Percentiles rank a stretch among this genome's conserved stretches.
phyloP scores from a whole-genome alignment of 2,329 filamentous ascomycete species.

The Magnaporthiopsis incrustans region DNA sequence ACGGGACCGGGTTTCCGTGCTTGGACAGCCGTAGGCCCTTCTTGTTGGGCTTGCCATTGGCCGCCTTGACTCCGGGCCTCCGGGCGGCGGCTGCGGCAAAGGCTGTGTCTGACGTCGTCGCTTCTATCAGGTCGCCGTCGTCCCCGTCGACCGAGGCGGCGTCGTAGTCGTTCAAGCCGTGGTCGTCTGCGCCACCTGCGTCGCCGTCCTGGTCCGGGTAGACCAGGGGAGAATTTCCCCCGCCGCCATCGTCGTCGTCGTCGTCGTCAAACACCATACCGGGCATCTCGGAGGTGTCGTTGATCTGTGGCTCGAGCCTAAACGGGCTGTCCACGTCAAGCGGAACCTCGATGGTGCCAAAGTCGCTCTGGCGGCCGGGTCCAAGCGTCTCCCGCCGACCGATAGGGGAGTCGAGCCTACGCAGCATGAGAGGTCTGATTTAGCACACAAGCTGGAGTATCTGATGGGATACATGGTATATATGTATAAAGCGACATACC shows the following conservation, averaged over 20 bases:
- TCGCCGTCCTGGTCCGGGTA: constrained; percentile 14
- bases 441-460: neutral
- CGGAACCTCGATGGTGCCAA: constrained; percentile 40
- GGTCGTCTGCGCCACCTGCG: constrained; percentile 15
- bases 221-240: neutral
- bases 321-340: constrained; percentile 43
- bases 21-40: constrained; percentile 52
- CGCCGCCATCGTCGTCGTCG: constrained; percentile 5
- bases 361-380: constrained; percentile 37
- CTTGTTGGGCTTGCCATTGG: constrained; percentile 22
- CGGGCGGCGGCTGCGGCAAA: neutral
- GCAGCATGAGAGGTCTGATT: neutral
- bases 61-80: neutral
- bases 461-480: neutral
- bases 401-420: constrained; percentile 29
- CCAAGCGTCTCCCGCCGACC: constrained; percentile 29
- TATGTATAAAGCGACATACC: constrained; percentile 21
- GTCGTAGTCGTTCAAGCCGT: constrained; percentile 18
- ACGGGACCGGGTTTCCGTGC: constrained; percentile 68
- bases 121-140: neutral
- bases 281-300: constrained; percentile 15
- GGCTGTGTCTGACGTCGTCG: neutral
- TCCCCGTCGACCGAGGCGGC: constrained; percentile 12
- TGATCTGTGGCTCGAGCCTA: constrained; percentile 29
- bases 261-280: constrained; percentile 17